Evolutionary conservation across 257 asterid genomes (phyloP).

Genomic region (Solanum habrochaites): DNA sequence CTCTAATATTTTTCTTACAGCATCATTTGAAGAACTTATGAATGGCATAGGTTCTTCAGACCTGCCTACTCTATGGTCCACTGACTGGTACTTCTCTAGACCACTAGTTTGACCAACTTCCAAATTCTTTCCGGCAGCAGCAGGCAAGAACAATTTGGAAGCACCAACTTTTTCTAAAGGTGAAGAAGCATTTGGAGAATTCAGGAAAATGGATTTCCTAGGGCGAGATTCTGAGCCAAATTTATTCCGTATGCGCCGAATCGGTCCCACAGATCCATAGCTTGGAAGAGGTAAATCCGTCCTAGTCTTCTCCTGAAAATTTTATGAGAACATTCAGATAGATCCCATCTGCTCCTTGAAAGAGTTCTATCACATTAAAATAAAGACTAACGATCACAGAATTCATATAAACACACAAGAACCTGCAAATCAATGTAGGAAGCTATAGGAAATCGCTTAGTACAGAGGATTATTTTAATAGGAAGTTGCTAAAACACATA

Average conservation of each 20-base stretch:
- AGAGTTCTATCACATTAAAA: neutral
- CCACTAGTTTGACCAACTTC: conserved; percentile 45
- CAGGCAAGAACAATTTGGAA: conserved; percentile 30
- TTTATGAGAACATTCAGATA: conserved; percentile 1
- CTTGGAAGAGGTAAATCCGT: conserved; percentile 25
- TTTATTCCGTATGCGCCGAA: conserved; percentile 52
- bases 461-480: neutral
- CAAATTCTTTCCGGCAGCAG: conserved; percentile 19
- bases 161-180: conserved; percentile 16
- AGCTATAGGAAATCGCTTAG: neutral
- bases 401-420: neutral
- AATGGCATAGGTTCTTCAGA: conserved; percentile 10
- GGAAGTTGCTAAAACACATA: neutral
- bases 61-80: conserved; percentile 9
- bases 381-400: neutral
- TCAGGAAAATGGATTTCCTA: conserved; percentile 48
- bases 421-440: neutral
- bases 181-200: conserved; percentile 32
- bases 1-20: conserved; percentile 45
- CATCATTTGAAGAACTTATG: conserved; percentile 26
- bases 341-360: neutral
- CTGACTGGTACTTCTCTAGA: conserved; percentile 27
- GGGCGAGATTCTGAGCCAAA: conserved; percentile 64
- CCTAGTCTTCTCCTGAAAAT: conserved; percentile 43
- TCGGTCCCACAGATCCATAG: conserved; percentile 80